Evolutionary conservation across 73 alveolate species (phyloP).

Genomic region (Paramecium pentaurelia): DNA sequence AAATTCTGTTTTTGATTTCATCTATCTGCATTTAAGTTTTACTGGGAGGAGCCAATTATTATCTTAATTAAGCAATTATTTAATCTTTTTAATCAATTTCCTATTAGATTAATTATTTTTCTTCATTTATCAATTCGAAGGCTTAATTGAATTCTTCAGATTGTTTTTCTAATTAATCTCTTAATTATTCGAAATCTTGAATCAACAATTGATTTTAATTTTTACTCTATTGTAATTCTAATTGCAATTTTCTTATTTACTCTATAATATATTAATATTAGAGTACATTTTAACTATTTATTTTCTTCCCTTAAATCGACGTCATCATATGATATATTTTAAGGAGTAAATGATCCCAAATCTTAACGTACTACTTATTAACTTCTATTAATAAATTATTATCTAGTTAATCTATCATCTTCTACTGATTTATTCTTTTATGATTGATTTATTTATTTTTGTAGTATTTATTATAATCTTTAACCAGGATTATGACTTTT

Average conservation of each 20-base stretch:
- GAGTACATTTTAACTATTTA: slow-evolving; percentile 25
- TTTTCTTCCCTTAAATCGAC: slow-evolving; percentile 11
- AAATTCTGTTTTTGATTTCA: slow-evolving; percentile 15
- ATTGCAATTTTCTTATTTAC: not conserved
- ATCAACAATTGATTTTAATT: slow-evolving; percentile 10
- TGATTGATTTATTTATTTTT: slow-evolving; percentile 19
- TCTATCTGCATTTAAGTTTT: slow-evolving; percentile 20
- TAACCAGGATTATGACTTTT: slow-evolving; percentile 5
- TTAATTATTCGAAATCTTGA: slow-evolving; percentile 29
- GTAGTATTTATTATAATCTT: not conserved
- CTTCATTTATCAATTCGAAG: slow-evolving; percentile 13
- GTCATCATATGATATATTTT: not conserved
- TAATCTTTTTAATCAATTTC: slow-evolving; percentile 39
- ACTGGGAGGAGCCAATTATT: not conserved
- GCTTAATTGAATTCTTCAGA: slow-evolving; percentile 49
- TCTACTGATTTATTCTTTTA: slow-evolving; percentile 33
- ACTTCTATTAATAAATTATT: slow-evolving; percentile 40
- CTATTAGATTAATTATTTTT: not conserved
- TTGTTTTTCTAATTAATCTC: slow-evolving; percentile 40
- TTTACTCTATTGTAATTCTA: slow-evolving; percentile 7
- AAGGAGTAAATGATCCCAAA: slow-evolving; percentile 13
- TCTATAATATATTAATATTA: not conserved
- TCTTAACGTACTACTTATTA: slow-evolving; percentile 23
- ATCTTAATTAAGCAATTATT: not conserved
- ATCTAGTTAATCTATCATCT: slow-evolving; percentile 23